Percentiles rank a stretch among this genome's conserved stretches.
Conservation (phyloP, 306 rosid genomes). For the Hylodesmum podocarpum region DNA sequence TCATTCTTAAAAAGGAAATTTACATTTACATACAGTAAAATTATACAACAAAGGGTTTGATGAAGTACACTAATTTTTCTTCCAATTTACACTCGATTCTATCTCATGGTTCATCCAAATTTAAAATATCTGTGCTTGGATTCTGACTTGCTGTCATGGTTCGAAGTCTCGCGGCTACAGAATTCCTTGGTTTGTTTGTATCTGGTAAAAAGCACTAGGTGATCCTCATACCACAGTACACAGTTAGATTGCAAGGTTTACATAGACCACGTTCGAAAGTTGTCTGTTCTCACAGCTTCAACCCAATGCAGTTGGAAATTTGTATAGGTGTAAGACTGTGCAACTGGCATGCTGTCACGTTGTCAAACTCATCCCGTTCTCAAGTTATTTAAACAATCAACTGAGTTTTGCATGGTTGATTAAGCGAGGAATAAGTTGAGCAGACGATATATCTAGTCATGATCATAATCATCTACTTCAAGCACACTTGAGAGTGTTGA, state of each 20-base stretch:
- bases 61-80: background rate
- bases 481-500: conserved; percentile 67
- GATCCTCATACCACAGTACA: background rate
- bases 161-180: background rate
- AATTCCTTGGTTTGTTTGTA: background rate
- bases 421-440: background rate
- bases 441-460: conserved; percentile 34
- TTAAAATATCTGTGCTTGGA: background rate
- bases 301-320: background rate
- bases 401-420: background rate
- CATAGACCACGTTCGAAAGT: background rate
- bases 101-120: background rate
- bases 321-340: background rate
- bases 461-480: conserved; percentile 44
- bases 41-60: background rate
- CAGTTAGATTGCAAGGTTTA: background rate
- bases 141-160: background rate
- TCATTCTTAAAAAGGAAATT: background rate
- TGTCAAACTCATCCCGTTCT: background rate
- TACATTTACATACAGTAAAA: background rate
- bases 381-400: background rate
- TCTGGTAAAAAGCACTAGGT: background rate
- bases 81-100: conserved; percentile 15
- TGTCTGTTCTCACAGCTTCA: conserved; percentile 19
- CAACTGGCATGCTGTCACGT: background rate